phyloP scores from a whole-genome alignment of 2,329 filamentous ascomycete genomes.

The Dothidotthia symphoricarpi region DNA sequence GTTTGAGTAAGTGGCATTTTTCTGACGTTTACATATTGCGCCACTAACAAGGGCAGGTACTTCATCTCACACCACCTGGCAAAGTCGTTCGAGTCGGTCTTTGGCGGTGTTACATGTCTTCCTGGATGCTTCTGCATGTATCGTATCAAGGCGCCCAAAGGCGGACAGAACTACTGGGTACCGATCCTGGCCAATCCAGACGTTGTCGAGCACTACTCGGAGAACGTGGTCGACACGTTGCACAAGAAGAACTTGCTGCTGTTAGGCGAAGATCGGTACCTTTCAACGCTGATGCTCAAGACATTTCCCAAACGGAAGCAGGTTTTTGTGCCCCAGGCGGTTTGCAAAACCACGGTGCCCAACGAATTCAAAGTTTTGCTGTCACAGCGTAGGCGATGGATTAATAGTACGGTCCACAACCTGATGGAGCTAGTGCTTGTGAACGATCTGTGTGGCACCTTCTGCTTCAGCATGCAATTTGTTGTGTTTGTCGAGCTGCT shows the following conservation, averaged over 20 bases:
- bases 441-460: slow-evolving; percentile 93
- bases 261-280: slow-evolving; percentile 89
- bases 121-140: slow-evolving; percentile 99
- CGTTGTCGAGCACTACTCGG: slow-evolving; percentile 97
- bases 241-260: slow-evolving; percentile 96
- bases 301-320: slow-evolving; percentile 99
- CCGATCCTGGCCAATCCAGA: slow-evolving; percentile 97
- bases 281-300: slow-evolving; percentile 95
- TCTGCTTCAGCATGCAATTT: slow-evolving; percentile 99
- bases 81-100: slow-evolving; percentile 97
- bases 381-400: slow-evolving; percentile 95
- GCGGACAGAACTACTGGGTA: slow-evolving; percentile 98
- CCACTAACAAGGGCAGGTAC: slow-evolving; percentile 55
- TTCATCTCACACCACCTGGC: slow-evolving; percentile 97
- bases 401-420: slow-evolving; percentile 98
- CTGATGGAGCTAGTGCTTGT: slow-evolving; percentile 96
- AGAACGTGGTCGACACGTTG: slow-evolving; percentile 96
- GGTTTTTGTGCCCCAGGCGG: slow-evolving; percentile 95
- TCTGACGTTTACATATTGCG: slow-evolving; percentile 17
- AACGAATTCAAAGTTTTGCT: slow-evolving; percentile 89
- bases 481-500: slow-evolving; percentile 93
- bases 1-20: slow-evolving; percentile 65
- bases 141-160: slow-evolving; percentile 98
- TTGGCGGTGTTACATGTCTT: slow-evolving; percentile 97
- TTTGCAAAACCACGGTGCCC: slow-evolving; percentile 97